Conservation (phyloP, 352 stramenopile species). For the Pythium monospermum region DNA sequence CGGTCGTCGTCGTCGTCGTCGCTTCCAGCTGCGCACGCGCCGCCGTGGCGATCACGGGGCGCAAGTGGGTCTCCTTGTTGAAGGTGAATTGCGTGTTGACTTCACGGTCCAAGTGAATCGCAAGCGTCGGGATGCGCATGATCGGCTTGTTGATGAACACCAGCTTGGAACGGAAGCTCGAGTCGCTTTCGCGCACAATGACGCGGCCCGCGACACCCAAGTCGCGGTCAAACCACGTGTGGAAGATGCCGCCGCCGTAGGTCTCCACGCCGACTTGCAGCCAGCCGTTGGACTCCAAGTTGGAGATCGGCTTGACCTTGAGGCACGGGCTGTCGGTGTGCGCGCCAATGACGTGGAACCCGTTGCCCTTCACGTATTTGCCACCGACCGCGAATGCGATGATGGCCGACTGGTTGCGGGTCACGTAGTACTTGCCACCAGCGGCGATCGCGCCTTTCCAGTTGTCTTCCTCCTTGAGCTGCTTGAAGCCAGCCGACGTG, state of each 20-base stretch:
- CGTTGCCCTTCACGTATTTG: conserved; percentile 88
- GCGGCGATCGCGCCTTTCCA: conserved; percentile 54
- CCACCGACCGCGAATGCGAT: conserved; percentile 93
- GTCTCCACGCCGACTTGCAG: conserved; percentile 81
- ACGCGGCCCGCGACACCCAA: conserved; percentile 91
- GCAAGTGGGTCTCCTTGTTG: conserved; percentile 97
- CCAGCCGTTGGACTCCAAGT: conserved; percentile 81
- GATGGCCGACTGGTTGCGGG: conserved; percentile 94
- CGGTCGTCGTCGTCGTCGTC: conserved; percentile 46
- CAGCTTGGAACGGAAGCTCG: conserved; percentile 66
- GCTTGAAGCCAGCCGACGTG: conserved; percentile 86
- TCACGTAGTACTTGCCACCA: conserved; percentile 97
- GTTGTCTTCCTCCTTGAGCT: conserved; percentile 85
- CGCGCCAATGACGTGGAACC: conserved; percentile 95
- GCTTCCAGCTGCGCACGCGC: conserved; percentile 87
- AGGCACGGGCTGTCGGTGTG: conserved; percentile 97
- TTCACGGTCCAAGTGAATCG: conserved; percentile 95
- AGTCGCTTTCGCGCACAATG: conserved; percentile 82
- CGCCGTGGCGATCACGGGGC: conserved; percentile 87
- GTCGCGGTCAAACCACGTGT: conserved; percentile 98
- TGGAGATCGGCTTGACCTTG: conserved; percentile 94
- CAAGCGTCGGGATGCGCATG: conserved; percentile 95
- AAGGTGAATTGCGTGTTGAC: conserved; percentile 89
- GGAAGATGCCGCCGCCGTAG: conserved; percentile 92
- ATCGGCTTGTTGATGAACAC: conserved; percentile 94